Evolutionary conservation across 202 grass and related monocot genomes (phyloP).

Genomic region (Bolboschoenoplectus hybrid): DNA sequence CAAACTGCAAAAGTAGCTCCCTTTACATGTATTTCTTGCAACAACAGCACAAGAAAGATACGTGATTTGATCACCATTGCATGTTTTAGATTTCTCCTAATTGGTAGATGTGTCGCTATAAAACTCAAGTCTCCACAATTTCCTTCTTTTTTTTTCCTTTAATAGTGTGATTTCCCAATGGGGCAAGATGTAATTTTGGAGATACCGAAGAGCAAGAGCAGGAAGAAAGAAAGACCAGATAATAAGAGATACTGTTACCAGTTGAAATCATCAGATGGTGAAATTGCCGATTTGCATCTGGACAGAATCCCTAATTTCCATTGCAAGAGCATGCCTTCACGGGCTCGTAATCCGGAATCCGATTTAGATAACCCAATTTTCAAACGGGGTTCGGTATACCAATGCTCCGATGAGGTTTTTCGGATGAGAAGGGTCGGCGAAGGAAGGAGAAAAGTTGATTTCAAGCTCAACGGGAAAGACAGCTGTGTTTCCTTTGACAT

Average conservation of each 20-base stretch:
- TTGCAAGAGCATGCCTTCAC: slow-evolving; percentile 83
- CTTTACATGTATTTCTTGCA: slow-evolving; percentile 1
- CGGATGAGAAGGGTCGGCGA: slow-evolving; percentile 66
- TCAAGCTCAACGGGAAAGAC: slow-evolving; percentile 31
- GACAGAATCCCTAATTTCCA: slow-evolving; percentile 64
- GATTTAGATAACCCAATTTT: slow-evolving; percentile 46
- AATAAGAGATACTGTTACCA: slow-evolving; percentile 39
- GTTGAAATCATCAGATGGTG: slow-evolving; percentile 58
- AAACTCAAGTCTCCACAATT: slow-evolving; percentile 10
- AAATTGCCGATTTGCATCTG: slow-evolving; percentile 38
- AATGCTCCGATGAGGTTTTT: slow-evolving; percentile 77
- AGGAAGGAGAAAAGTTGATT: slow-evolving; percentile 65
- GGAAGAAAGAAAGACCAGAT: slow-evolving; percentile 45
- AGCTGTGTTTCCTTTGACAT: slow-evolving; percentile 71
- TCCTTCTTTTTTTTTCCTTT: slow-evolving; percentile 40
- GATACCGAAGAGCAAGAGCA: slow-evolving; percentile 48
- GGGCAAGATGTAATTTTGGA: slow-evolving; percentile 57
- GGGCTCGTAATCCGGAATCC: slow-evolving; percentile 32
- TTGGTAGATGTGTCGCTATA: slow-evolving; percentile 6
- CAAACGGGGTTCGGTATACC: slow-evolving; percentile 85
- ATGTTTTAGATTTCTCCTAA: slow-evolving; percentile 32
- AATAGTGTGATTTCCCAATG: slow-evolving; percentile 44
- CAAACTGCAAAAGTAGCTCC: slow-evolving; percentile 15
- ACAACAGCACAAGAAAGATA: neutral
- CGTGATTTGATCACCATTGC: neutral